Base-by-base conservation (phyloP, 2,329 filamentous ascomycete genomes). In the Coniochaeta hoffmannii region DNA sequence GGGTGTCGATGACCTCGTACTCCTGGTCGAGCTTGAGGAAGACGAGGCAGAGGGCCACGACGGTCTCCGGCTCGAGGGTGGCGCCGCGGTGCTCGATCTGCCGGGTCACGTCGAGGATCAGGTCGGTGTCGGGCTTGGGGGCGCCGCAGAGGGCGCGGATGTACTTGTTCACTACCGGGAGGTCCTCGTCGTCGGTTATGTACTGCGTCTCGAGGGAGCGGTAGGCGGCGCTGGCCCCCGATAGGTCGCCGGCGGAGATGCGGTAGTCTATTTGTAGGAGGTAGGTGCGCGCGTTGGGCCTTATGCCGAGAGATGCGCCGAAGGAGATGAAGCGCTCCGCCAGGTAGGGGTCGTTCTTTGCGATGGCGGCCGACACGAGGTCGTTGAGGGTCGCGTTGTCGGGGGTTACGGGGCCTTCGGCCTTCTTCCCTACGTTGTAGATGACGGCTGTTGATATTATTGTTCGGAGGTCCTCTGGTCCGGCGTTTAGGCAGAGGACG, bases 1-100 rank as follows among this genome's bases (percentile, higher is more conserved):
- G 79, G 0, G 95, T 80, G 65, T 96, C 90, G 59, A 90, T 87
- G 4, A 90, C 85, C 58, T 95, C 90, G 60, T 86, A 83, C 44
- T 85, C 79, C 66, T 96, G 89, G 63, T 90, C 87, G 38, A 87
- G 84, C 58, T 82, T 79, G 11, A 97, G 78, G 61, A 96, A 88
- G 41, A 88, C 76, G 46, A 86, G 76, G 57, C 86, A 88, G n/a
- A 97, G 76, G 0, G 82, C 79, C 7, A 86, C 83, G 1, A 94
- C 82, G 0, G 91, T 95, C 44, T 85, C 79, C 0, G 91, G 83
- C 34, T 89, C 86, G 14, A 97, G 78, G 1, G 79, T 80, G 8
- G 83, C 81, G 55, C 85, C 78, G 11, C 85, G 82, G 63, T 90
- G 83, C 56, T 91, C 86, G 2, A 95, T 73, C 49, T 87, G 83